Base-by-base conservation (phyloP, 345 rosid genomes). In the Geranium rotundifolium region DNA sequence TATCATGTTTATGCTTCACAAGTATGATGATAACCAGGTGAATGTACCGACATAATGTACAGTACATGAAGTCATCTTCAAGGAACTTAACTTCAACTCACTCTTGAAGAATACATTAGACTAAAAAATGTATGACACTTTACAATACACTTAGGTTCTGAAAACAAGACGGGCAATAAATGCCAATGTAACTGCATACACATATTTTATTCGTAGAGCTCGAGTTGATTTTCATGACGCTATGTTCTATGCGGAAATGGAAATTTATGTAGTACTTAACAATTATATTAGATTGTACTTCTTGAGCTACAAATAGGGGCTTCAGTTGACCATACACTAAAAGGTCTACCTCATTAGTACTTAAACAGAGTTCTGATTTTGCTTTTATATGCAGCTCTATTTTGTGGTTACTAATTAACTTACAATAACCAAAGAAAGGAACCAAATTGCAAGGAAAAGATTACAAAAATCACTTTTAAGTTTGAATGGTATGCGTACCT, bases 401-500 rank as follows among this genome's bases (percentile, higher is more conserved):
- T 34, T 34, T 34, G 7, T 8, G 6, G 7, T 34, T 34, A 34
- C 41, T 34, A 34, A 4, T 34, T 8, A 34, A 34, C 41, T 34
- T 34, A 34, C 41, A 8, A 34, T 8, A 34, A 55, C 20, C 19
- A n/a, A 55, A 17, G 19, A 17, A 19, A 55, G n/a, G 57, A 5
- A 7, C 18, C 0, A 52, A 52, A 52, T 17, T 2, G 19, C 6
- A 17, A 17, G 18, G n/a, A n/a, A 55, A 16, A n/a, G 17, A 55
- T 18, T 13, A 52, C 56, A 13, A 18, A 55, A 55, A 18, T 17
- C 7, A 17, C 57, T 55, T 55, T 55, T 18, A 55, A 17, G 57
- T 55, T 46, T 46, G 52, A 9, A 14, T 14, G 41, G 14, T 41
- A 20, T 1, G 49, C 41, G 2, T 57, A 75, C 82, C 76, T 67